phyloP scores from a whole-genome alignment of 768 basidiomycete species.

The Podaxis rugospora region DNA sequence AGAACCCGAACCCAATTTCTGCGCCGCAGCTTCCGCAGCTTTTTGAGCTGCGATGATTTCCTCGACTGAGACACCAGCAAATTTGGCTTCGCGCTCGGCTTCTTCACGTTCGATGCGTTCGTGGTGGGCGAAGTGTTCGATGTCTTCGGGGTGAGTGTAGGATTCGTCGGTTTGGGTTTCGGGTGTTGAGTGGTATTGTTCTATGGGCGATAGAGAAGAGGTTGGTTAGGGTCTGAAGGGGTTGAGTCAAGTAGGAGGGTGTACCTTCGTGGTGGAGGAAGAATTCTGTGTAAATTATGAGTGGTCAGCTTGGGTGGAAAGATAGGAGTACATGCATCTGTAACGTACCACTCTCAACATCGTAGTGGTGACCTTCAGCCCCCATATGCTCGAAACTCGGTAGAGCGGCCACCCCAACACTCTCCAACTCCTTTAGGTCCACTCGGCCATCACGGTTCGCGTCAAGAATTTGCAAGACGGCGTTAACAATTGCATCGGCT shows the following conservation, averaged over 20 bases:
- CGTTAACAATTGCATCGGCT: conserved; percentile 70
- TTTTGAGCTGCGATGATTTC: conserved; percentile 44
- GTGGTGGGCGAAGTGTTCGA: conserved; percentile 90
- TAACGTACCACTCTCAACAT: conserved; percentile 80
- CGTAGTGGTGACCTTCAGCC: conserved; percentile 92
- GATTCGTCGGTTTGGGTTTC: conserved; percentile 97
- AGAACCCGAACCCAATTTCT: conserved; percentile 3
- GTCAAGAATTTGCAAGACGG: conserved; percentile 70
- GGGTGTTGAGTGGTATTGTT: conserved; percentile 91
- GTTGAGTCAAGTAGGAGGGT: conserved; percentile 2
- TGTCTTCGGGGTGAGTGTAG: conserved; percentile 89
- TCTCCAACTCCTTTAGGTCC: conserved; percentile 64
- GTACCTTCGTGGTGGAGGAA: conserved; percentile 96
- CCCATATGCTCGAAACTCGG: conserved; percentile 83
- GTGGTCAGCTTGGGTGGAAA: neutral
- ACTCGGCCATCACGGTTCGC: conserved; percentile 69
- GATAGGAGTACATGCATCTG: neutral
- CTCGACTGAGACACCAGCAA: conserved; percentile 75
- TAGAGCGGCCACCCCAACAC: conserved; percentile 67
- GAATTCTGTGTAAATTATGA: conserved; percentile 53
- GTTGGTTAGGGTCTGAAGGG: neutral
- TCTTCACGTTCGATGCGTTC: conserved; percentile 81
- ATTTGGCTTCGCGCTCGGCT: conserved; percentile 78
- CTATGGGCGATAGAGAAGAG: conserved; percentile 29
- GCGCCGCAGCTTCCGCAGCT: conserved; percentile 15